Base-by-base conservation (phyloP, 2,329 filamentous ascomycete species). In the Sporothrix phasma region DNA sequence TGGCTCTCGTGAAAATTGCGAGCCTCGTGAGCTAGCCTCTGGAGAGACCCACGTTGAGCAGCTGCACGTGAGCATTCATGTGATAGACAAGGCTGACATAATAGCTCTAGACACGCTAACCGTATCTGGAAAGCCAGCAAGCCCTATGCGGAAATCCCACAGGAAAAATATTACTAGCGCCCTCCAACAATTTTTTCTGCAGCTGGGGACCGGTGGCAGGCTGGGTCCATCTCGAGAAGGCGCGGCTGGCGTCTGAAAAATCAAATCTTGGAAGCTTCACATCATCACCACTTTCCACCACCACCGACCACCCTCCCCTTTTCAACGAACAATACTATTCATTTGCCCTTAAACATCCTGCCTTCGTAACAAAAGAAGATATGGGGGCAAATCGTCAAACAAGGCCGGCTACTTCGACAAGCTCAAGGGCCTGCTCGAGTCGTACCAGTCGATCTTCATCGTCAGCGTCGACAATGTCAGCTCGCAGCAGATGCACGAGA, bases 401-500 rank as follows among this genome's bases (percentile, higher is more conserved):
- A 99, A 97, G 87, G 86, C 90, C 79, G 89, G 78, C 74, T 96
- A 99, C 88, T 99, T 99, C 85, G 93, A 97, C 81, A 97, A 97
- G 92, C 92, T 99, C 79, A 96, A 97, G 88, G 80, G 79, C 80
- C 87, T 97, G 79, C 88, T 99, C 79, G 90, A 97, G 84, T 88
- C 92, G 79, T 97, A 95, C 89, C 87, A 86, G 79, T 93, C 89
- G 76, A 89, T 97, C 84, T 97, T 99, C 90, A 92, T 99, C 80
- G 92, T 96, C 79, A 77, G 87, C 77, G 88, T 93, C 77, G 90
- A 97, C 91, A 99, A 97, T 99, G 94, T 99, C 87, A 91, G 88
- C 80, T 99, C 94, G 73, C 94, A 99, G 88, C 95, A 99, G 88
- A 99, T 99, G 95, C 94, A 99, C 90, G 94, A 99, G 87, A 97